Base-by-base conservation (phyloP, 768 basidiomycete genomes). In the Imleria badia region DNA sequence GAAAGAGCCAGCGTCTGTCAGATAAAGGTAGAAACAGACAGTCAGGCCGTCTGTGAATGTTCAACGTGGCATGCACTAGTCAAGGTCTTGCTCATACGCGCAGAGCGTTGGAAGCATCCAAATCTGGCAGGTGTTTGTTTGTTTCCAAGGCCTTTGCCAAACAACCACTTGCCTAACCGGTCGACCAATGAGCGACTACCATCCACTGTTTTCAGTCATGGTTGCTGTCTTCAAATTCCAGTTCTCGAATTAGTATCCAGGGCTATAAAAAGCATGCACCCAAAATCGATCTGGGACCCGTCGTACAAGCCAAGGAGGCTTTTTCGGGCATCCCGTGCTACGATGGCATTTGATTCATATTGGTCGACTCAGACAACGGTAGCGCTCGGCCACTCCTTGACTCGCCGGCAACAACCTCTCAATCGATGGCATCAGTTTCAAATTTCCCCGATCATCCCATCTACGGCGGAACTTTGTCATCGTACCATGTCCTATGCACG, bases 121-220 rank as follows among this genome's bases (percentile, higher is more conserved):
- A 59, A 60, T 59, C 20, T 3, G 55, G 58, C 17, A 52, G 42
- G 55, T 17, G 70, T 62, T 60, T 69, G 67, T 69, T 69, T 71
- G 48, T 49, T 69, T 63, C 55, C 15, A 54, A 70, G 45, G 67
- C 55, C 15, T n/a, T 63, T 59, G 70, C 60, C 60, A 69, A 69
- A 69, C 47, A 69, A 54, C 31, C 41, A 29, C 51, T 36, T 52
- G 47, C 55, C 50, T n/a, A n/a, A n/a, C n/a, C n/a, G n/a, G n/a
- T n/a, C n/a, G n/a, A n/a, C n/a, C n/a, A n/a, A n/a, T n/a, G n/a
- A n/a, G n/a, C n/a, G n/a, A n/a, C n/a, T n/a, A n/a, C n/a, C n/a
- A n/a, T n/a, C n/a, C n/a, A 20, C 6, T 17, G 12, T 19, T 26
- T 23, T 48, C 2, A 6, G 19, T 45, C 14, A 26, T 6, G 26